phyloP scores from a whole-genome alignment of 1,284 basidiomycete genomes.

The Leccinum holopus region DNA sequence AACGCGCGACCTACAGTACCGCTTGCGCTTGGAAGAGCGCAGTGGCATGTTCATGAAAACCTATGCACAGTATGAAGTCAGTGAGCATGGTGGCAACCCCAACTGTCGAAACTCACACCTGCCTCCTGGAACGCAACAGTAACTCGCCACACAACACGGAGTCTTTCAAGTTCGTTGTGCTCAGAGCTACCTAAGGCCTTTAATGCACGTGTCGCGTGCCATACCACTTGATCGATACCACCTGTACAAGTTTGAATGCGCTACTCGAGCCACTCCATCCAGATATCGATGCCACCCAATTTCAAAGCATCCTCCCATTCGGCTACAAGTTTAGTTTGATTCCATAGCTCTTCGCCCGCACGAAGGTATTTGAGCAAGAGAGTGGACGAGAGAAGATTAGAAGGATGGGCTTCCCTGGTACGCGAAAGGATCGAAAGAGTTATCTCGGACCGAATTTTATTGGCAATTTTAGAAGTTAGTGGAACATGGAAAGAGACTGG shows the following conservation, averaged over 20 bases:
- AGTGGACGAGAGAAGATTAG: constrained; percentile 47
- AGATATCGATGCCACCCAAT: constrained; percentile 51
- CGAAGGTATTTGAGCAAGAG: constrained; percentile 65
- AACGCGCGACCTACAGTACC: constrained; percentile 55
- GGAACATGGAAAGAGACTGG: constrained; percentile 59
- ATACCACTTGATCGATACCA: constrained; percentile 52
- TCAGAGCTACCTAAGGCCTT: constrained; percentile 38
- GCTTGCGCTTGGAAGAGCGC: constrained; percentile 77
- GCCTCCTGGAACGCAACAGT: constrained; percentile 71
- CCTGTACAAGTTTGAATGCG: constrained; percentile 46
- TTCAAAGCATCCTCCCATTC: constrained; percentile 76
- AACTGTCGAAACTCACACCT: constrained; percentile 49
- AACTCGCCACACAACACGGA: constrained; percentile 71
- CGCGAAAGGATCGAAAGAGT: constrained; percentile 64
- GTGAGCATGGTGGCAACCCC: constrained; percentile 6
- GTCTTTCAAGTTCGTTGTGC: constrained; percentile 51
- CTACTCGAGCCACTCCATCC: constrained; percentile 79
- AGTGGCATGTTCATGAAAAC: constrained; percentile 62
- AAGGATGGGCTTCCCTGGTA: constrained; percentile 56
- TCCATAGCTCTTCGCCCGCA: constrained; percentile 73
- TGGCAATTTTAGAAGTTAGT: constrained; percentile 60
- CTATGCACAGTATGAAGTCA: constrained; percentile 34
- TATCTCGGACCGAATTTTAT: constrained; percentile 66
- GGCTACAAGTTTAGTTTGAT: constrained; percentile 46
- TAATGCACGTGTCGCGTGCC: constrained; percentile 47